A percentile compares a stretch with the other conserved stretches of the same genome.
These are phyloP conservation scores for Colletotrichum cereale DNA, from an alignment of 2,329 filamentous ascomycete genomes.

Conservation along the genomic window DNA sequence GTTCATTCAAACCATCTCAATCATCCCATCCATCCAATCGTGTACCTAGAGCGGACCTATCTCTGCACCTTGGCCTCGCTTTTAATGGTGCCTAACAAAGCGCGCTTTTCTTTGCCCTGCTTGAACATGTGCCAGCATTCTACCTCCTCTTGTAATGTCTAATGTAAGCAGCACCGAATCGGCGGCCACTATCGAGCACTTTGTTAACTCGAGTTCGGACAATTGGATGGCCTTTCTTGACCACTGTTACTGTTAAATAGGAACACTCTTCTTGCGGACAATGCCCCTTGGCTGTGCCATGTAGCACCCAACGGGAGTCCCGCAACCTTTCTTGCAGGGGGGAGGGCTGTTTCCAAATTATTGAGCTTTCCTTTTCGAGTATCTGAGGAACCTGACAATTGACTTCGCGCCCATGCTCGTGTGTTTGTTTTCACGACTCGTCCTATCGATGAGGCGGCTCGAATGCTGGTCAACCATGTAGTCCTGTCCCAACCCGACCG, in stretches of 20 bases:
- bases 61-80: neutral
- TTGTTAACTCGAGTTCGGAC: too few species aligned
- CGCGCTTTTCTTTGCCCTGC: neutral
- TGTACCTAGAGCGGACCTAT: neutral
- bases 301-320: neutral
- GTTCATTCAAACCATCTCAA: neutral
- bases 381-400: neutral
- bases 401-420: neutral
- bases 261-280: neutral
- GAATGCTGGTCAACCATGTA: neutral
- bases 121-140: too few species aligned
- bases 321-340: neutral
- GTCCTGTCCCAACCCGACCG: neutral
- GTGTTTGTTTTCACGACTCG: neutral
- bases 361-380: too few species aligned
- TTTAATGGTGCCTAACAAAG: neutral
- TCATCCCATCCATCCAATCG: neutral
- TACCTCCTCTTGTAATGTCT: too few species aligned
- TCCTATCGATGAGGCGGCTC: neutral
- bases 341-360: too few species aligned
- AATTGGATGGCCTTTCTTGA: too few species aligned
- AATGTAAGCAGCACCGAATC: too few species aligned
- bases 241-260: too few species aligned
- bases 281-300: neutral
- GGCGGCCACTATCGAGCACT: too few species aligned